Evolutionary conservation across 2,329 filamentous ascomycete genomes (phyloP).

Genomic region (Colletotrichum camelliae): DNA sequence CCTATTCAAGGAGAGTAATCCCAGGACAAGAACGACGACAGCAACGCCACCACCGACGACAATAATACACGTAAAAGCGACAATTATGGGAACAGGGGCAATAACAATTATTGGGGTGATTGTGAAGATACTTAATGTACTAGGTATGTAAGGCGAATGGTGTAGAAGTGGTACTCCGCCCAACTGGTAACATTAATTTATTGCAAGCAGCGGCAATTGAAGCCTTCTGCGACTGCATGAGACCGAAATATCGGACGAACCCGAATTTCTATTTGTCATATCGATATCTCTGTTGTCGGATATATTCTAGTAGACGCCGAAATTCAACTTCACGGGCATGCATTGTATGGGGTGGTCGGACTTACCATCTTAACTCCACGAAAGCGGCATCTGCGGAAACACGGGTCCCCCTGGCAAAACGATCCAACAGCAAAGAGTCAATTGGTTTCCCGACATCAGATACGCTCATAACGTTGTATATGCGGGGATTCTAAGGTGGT

Average conservation of each 20-base stretch:
- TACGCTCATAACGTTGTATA: neutral
- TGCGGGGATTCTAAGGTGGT: neutral
- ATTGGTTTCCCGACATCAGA: neutral
- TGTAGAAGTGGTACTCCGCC: neutral
- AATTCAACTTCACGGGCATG: neutral
- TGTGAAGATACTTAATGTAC: neutral
- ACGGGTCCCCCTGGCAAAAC: neutral
- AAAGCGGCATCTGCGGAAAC: neutral
- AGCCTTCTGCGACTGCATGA: neutral
- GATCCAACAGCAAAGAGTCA: neutral
- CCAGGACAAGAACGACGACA: neutral
- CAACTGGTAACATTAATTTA: too few species aligned
- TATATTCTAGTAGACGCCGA: neutral
- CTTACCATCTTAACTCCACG: neutral
- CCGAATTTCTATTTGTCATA: neutral
- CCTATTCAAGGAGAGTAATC: neutral
- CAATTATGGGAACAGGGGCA: neutral
- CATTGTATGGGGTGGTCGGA: neutral
- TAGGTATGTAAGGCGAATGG: neutral
- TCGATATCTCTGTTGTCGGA: neutral
- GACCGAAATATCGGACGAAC: neutral
- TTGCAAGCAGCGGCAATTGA: too few species aligned
- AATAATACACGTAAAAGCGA: too few species aligned
- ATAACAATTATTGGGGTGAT: accelerated
- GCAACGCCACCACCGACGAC: neutral